Percentiles rank a stretch among this genome's conserved stretches.
phyloP scores from a whole-genome alignment of 768 basidiomycete genomes.

The Suillus luteus region DNA sequence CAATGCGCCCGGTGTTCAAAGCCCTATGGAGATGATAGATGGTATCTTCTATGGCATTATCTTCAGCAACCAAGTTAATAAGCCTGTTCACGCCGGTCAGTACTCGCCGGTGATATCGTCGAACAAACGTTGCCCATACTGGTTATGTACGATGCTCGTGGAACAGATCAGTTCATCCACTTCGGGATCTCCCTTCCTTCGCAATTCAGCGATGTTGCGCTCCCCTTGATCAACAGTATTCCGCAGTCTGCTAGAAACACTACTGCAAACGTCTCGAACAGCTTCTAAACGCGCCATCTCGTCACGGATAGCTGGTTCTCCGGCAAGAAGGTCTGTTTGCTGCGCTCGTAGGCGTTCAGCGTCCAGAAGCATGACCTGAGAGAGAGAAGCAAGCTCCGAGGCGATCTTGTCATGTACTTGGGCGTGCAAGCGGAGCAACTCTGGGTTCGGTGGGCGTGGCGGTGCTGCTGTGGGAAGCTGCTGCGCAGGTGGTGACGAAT shows the following conservation, averaged over 20 bases:
- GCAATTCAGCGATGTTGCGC: conserved; percentile 72
- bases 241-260: conserved; percentile 68
- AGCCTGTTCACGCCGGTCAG: conserved; percentile 54
- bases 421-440: conserved; percentile 78
- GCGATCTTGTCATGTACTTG: conserved; percentile 75
- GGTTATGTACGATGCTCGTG: conserved; percentile 94
- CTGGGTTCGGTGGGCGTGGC: conserved; percentile 87
- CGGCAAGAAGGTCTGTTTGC: conserved; percentile 82
- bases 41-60: conserved; percentile 97
- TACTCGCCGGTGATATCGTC: neutral
- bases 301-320: conserved; percentile 92
- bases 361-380: conserved; percentile 63
- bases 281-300: conserved; percentile 95
- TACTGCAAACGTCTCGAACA: conserved; percentile 86
- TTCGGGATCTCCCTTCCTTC: conserved; percentile 83
- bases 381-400: conserved; percentile 70
- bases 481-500: conserved; percentile 28
- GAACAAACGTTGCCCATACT: conserved; percentile 49
- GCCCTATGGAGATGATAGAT: conserved; percentile 96
- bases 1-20: conserved; percentile 86
- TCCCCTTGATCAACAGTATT: conserved; percentile 68
- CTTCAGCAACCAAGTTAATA: conserved; percentile 97
- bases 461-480: conserved; percentile 46
- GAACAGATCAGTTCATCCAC: conserved; percentile 97
- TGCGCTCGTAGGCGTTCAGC: conserved; percentile 78